Evolutionary conservation across 2,329 filamentous ascomycete species (phyloP).

Genomic region (Nemania sp.): DNA sequence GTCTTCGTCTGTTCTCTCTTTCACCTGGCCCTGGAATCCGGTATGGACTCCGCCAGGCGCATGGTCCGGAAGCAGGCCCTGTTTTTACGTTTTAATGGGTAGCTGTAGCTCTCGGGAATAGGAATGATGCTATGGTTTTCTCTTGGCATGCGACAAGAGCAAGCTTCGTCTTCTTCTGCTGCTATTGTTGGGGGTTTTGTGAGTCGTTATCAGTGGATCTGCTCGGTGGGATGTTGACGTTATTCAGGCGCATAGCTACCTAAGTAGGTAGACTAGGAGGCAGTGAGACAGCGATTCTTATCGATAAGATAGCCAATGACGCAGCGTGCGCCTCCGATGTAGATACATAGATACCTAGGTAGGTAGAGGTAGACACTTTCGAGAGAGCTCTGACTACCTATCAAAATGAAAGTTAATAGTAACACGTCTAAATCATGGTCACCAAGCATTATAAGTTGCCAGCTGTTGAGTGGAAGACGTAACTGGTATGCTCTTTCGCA

Average conservation of each 20-base stretch:
- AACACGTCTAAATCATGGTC: too few species aligned
- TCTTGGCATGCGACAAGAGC: not conserved
- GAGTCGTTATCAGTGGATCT: slow-evolving; percentile 28
- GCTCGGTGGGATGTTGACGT: slow-evolving; percentile 11
- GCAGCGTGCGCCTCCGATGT: slow-evolving; percentile 13
- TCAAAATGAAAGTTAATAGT: too few species aligned
- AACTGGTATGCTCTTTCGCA: too few species aligned
- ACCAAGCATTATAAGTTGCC: too few species aligned
- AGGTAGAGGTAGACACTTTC: too few species aligned
- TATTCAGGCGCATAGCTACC: slow-evolving; percentile 13
- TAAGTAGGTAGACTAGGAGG: not conserved
- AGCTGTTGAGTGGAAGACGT: too few species aligned
- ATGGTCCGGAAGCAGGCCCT: slow-evolving; percentile 39
- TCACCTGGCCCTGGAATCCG: slow-evolving; percentile 47
- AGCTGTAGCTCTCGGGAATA: not conserved
- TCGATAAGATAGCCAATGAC: slow-evolving; percentile 36
- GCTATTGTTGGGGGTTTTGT: slow-evolving; percentile 31
- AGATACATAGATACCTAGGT: too few species aligned
- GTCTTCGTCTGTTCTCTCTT: slow-evolving; percentile 22
- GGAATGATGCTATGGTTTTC: slow-evolving; percentile 1
- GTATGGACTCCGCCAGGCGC: slow-evolving; percentile 45
- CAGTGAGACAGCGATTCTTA: not conserved
- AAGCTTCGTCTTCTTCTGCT: not conserved
- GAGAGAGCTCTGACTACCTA: too few species aligned
- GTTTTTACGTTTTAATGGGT: slow-evolving; percentile 4